These are phyloP conservation scores for Colletotrichum sp. DNA, from an alignment of 2,329 filamentous ascomycete species.

Conservation along the genomic window DNA sequence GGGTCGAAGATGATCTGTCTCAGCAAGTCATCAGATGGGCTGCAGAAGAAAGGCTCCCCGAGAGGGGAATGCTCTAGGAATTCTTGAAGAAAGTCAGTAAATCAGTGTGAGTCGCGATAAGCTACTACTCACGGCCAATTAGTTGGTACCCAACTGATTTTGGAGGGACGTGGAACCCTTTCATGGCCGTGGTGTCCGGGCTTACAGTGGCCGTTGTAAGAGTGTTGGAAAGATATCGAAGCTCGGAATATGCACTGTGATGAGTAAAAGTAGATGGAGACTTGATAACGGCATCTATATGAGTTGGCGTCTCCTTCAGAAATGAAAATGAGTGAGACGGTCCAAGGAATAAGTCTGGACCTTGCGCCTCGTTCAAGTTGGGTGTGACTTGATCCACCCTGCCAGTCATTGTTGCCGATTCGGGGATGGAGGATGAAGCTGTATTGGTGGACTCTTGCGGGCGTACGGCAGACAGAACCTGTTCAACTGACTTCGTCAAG, in stretches of 20 bases:
- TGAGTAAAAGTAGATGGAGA: background rate
- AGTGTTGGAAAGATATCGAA: background rate
- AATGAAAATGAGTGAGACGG: background rate
- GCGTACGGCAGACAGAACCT: background rate
- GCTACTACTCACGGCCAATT: background rate
- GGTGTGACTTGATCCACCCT: background rate
- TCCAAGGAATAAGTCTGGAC: background rate
- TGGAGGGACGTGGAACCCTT: background rate
- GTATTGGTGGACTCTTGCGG: too few species aligned
- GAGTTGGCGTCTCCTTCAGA: background rate
- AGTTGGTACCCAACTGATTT: background rate
- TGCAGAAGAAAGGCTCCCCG: background rate
- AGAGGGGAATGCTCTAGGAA: background rate
- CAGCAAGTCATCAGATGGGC: background rate
- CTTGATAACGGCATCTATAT: background rate
- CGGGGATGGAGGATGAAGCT: background rate
- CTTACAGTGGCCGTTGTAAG: background rate
- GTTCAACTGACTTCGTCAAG: background rate
- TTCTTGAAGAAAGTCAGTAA: background rate
- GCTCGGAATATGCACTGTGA: background rate
- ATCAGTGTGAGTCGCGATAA: too few species aligned
- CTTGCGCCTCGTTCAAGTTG: background rate
- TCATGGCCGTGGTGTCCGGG: background rate
- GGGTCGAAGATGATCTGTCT: background rate
- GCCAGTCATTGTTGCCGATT: too few species aligned